These are phyloP conservation scores for Peltaster fructicola DNA, from an alignment of 2,329 filamentous ascomycete genomes.

Conservation along the genomic window DNA sequence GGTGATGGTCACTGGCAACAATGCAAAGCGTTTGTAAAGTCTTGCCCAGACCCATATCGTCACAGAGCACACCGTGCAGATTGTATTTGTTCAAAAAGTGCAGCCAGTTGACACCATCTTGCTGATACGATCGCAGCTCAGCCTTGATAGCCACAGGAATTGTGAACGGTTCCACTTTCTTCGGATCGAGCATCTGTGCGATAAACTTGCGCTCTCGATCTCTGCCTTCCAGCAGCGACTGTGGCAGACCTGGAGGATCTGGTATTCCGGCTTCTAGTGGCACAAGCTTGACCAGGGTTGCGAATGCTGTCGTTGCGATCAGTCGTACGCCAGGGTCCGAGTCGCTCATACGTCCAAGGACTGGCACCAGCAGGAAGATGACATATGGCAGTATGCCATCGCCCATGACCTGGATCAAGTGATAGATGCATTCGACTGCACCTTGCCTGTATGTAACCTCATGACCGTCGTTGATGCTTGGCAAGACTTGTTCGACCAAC, in stretches of 20 bases:
- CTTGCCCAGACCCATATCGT: slow-evolving; percentile 98
- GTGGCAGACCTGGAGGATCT: slow-evolving; percentile 80
- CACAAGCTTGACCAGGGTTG: slow-evolving; percentile 89
- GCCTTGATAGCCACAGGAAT: slow-evolving; percentile 97
- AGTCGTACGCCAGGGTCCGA: slow-evolving; percentile 90
- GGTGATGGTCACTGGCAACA: slow-evolving; percentile 90
- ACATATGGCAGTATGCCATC: slow-evolving; percentile 92
- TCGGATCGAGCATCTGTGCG: slow-evolving; percentile 83
- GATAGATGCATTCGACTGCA: slow-evolving; percentile 87
- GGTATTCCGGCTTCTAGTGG: slow-evolving; percentile 94
- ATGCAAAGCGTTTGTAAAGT: slow-evolving; percentile 96
- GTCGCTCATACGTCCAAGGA: slow-evolving; percentile 94
- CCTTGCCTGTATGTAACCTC: slow-evolving; percentile 84
- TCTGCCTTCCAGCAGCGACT: slow-evolving; percentile 72
- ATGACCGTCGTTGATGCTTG: slow-evolving; percentile 76
- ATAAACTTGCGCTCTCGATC: slow-evolving; percentile 95
- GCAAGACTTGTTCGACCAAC: slow-evolving; percentile 79
- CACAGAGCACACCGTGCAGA: slow-evolving; percentile 91
- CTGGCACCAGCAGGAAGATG: slow-evolving; percentile 95
- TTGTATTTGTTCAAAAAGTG: slow-evolving; percentile 97
- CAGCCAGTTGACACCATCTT: slow-evolving; percentile 97
- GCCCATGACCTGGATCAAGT: slow-evolving; percentile 96
- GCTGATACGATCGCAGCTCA: slow-evolving; percentile 88
- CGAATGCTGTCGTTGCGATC: slow-evolving; percentile 90
- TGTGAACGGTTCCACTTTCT: slow-evolving; percentile 86